Evolutionary conservation across 441 rosid genomes (phyloP), one percentile per base, ranked within the genome.

Genomic region (Geranium incanum): DNA sequence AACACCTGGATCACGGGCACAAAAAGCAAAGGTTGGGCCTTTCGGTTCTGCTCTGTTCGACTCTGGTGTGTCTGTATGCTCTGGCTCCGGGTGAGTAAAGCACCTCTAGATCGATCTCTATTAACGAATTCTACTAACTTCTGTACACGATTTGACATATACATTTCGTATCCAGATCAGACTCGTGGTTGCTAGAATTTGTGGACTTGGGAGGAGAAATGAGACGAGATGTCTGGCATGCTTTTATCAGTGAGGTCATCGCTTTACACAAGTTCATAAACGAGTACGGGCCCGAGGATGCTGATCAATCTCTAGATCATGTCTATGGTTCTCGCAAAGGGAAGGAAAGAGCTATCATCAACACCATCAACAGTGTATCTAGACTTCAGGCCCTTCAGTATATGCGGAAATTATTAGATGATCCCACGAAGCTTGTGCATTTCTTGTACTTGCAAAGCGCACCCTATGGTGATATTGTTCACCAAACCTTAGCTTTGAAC

Each of bases 141-240:
- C 33, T 28, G 33, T 28, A 28, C 33, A 28, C 33, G 33, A 28
- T 28, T 28, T 28, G 2, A 28, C 1, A 28, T 28, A 28, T 28
- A 28, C 33, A 28, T 28, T 28, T 2, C 3, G 33, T 28, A 28
- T 28, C 33, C 33, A 28, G 97, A 83, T 83, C 87, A 72, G 85
- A 85, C 70, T 81, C 78, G 45, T 95, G 97, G 97, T 87, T 89
- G 75, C 81, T 95, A 75, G 99, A 95, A 85, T 95, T 41, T 41
- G 11, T 41, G 48, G 11, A 41, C 9, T 41, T 41, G 48, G 48
- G 48, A 41, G 48, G 11, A 41, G 48, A 41, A 75, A 77, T 86
- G 77, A 87, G 99, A 85, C 82, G 99, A 77, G 97, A 92, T 84
- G 89, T 84, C 66, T 95, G 97, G 97, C 90, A 92, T 84, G 95